Evolutionary conservation across 2,329 filamentous ascomycete species (phyloP).

Genomic region (Seiridium unicorne): DNA sequence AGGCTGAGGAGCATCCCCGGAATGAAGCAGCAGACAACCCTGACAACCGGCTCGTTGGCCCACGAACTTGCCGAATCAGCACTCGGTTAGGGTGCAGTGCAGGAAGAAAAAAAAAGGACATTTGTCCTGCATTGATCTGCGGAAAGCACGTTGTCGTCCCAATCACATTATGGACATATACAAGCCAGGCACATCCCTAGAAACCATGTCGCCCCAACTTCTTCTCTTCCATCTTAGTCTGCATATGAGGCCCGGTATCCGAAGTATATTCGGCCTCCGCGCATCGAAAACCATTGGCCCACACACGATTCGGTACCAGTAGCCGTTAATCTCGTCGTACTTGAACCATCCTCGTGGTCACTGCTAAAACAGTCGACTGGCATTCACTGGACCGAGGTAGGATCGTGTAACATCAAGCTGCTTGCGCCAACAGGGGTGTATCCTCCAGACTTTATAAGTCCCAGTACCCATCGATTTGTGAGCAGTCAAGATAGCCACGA

Average conservation of each 20-base stretch:
- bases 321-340: background rate
- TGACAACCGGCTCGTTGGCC: background rate
- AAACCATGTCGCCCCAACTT: too few relatives aligned
- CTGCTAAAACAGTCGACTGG: background rate
- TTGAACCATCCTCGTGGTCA: background rate
- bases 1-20: background rate
- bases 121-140: background rate
- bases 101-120: too few relatives aligned
- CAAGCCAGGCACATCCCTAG: background rate
- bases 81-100: background rate
- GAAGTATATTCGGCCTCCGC: too few relatives aligned
- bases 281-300: too few relatives aligned
- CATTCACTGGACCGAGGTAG: background rate
- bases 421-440: too few relatives aligned
- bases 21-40: background rate
- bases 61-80: background rate
- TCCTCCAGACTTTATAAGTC: too few relatives aligned
- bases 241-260: too few relatives aligned
- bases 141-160: background rate
- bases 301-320: background rate
- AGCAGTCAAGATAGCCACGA: too few relatives aligned
- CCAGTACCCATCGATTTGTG: too few relatives aligned
- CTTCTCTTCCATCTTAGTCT: too few relatives aligned
- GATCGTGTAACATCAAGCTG: too few relatives aligned
- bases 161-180: background rate